Base-by-base conservation (phyloP, 768 basidiomycete species). In the Hypholoma fasciculare region DNA sequence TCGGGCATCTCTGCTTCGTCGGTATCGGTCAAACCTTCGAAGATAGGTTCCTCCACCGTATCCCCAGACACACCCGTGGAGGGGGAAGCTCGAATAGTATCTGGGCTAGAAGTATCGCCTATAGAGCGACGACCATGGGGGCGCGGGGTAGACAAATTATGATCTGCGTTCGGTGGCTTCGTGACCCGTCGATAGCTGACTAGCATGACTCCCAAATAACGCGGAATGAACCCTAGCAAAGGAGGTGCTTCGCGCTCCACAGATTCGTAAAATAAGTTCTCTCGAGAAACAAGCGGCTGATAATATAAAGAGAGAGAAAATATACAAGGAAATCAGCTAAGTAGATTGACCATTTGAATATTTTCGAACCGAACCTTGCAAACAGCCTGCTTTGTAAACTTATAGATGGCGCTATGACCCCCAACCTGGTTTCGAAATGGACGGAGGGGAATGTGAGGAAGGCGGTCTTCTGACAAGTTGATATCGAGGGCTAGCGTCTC, bases 371-470 rank as follows among this genome's bases (percentile, higher is more conserved):
- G 67, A 65, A 97, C 96, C 87, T 99, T 99, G 80, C 97, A 99
- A 14, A 99, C 95, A 7, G 97, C 96, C 62, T 95, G 84, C 67
- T 94, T 94, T 3, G 96, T 98, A 64, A 99, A 98, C 69, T 96
- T 95, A 75, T 98, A 98, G 66, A 99, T 97, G 56, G 94, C 90
- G 63, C 86, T 93, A 71, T 99, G 97, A 3, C 97, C 97, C 42
- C 97, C 97, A 30, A 99, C 97, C 74, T 98, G 96, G 66, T 99
- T 97, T 49, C 92, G 87, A 75, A 98, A 99, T 5, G 97, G 97
- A 49, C 90, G 87, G 7, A 99, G 77, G 36, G 96, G 96, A 49
- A 99, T 94, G 58, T 95, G 92, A 1, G 91, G 92, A 44, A 93
- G 74, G 59, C 81, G 80, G 54, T 85, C 86, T 58, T 87, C 78